Percentiles rank a stretch among this genome's conserved stretches.
phyloP scores from a whole-genome alignment of 1,139 yeast genomes.

The Debaryomycetaceae sp. region DNA sequence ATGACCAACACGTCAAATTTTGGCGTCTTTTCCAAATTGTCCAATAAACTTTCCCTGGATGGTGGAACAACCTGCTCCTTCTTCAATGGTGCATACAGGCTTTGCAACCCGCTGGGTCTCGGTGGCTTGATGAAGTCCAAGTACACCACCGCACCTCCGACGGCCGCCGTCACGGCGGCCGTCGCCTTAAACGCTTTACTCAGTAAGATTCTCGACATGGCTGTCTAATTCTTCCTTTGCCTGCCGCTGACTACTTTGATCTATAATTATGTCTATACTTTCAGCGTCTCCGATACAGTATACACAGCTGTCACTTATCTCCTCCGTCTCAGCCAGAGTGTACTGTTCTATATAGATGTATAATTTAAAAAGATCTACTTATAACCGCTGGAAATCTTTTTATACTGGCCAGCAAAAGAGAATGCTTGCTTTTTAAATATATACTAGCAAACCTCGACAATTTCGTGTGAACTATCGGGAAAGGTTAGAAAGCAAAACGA shows the following conservation, averaged over 20 bases:
- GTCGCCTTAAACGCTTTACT: conserved; percentile 29
- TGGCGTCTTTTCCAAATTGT: conserved; percentile 31
- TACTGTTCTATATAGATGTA: no score
- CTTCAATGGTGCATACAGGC: conserved; percentile 35
- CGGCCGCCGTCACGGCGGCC: conserved; percentile 30
- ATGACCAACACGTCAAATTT: conserved; percentile 78
- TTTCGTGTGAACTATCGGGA: neutral
- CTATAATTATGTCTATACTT: no score
- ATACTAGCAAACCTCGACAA: neutral
- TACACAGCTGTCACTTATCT: no score
- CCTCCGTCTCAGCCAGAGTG: no score
- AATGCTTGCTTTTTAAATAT: neutral
- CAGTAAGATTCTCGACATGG: conserved; percentile 16
- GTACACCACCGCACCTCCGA: conserved; percentile 39
- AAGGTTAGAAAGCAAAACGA: neutral
- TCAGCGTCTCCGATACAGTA: no score
- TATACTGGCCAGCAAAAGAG: neutral
- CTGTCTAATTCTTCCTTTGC: neutral
- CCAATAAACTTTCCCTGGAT: conserved; percentile 30
- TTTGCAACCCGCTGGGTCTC: conserved; percentile 23
- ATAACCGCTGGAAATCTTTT: no score
- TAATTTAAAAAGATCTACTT: no score
- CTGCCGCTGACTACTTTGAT: no score
- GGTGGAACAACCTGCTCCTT: conserved; percentile 37
- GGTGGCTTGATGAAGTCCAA: conserved; percentile 42